Conservation (phyloP, 2,329 filamentous ascomycete species). For the Cercospora canescens region DNA sequence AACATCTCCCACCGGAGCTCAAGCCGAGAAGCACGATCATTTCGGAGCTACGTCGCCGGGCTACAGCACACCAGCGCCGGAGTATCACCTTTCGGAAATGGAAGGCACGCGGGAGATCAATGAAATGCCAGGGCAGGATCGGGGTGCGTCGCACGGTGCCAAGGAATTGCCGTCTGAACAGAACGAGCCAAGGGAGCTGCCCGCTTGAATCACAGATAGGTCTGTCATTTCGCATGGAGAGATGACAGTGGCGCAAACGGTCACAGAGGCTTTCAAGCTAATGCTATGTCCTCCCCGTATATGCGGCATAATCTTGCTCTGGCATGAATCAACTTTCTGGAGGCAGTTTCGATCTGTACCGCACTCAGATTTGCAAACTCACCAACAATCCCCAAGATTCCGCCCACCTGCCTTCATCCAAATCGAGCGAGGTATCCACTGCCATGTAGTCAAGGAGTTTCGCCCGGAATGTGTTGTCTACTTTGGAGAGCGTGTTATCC, state of each 20-base stretch:
- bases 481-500: background rate
- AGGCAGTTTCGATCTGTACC: no score
- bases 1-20: background rate
- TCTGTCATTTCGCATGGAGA: no score
- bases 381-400: no score
- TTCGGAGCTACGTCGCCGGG: background rate
- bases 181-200: constrained; percentile 7
- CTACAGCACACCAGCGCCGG: constrained; percentile 2
- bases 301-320: no score
- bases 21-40: constrained; percentile 6
- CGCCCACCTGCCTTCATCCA: background rate
- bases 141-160: background rate
- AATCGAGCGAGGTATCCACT: background rate
- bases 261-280: no score
- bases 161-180: constrained; percentile 11
- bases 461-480: background rate
- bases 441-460: background rate
- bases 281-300: no score
- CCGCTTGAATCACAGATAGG: background rate
- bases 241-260: no score
- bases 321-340: no score
- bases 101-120: constrained; percentile 1
- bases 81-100: constrained; percentile 14
- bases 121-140: constrained; percentile 9
- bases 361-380: no score